Evolutionary conservation across 345 rosid species (phyloP).

Genomic region (Ceriops decandra): DNA sequence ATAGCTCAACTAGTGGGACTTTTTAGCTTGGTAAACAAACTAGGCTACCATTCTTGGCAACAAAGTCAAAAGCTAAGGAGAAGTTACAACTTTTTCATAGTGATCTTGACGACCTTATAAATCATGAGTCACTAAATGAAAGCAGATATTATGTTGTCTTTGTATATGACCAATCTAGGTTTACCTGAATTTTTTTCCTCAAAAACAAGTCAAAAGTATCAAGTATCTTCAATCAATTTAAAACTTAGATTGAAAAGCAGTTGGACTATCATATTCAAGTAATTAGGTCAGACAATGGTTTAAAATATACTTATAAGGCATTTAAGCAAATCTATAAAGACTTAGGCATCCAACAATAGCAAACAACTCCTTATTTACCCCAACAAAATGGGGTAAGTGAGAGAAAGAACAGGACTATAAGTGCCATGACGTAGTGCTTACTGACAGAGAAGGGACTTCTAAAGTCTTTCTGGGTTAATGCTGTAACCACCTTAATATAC

Average conservation of each 20-base stretch:
- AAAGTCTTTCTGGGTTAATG: background rate
- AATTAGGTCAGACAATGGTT: background rate
- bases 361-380: background rate
- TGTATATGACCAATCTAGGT: background rate
- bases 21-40: background rate
- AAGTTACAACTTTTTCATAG: background rate
- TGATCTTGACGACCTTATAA: background rate
- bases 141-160: too few species aligned
- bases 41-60: background rate
- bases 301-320: too few species aligned
- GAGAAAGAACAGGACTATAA: background rate
- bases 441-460: background rate
- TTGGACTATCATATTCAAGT: too few species aligned
- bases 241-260: too few species aligned
- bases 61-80: background rate
- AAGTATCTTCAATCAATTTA: too few species aligned
- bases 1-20: background rate
- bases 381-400: background rate
- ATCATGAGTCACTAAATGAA: too few species aligned
- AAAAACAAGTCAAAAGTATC: background rate
- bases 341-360: background rate
- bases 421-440: background rate
- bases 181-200: conserved; percentile 3
- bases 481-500: too few species aligned
- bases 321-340: too few species aligned